Conservation (phyloP, 2,329 filamentous ascomycete genomes). For the Hypoxylon sp. region DNA sequence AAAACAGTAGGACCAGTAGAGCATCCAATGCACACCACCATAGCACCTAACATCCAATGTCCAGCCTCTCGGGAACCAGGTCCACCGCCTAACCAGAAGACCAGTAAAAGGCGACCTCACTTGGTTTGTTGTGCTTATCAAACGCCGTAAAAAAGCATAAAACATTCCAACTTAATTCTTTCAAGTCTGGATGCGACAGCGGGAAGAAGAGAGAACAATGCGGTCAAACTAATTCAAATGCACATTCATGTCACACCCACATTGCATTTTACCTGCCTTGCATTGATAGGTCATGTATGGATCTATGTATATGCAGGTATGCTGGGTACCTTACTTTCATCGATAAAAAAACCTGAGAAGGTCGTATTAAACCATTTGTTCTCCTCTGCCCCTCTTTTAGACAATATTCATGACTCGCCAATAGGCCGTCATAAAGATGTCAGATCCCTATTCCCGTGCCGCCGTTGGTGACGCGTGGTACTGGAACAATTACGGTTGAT, state of each 20-base stretch:
- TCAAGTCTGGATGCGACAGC: too few species aligned
- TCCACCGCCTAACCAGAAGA: too few species aligned
- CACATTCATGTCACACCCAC: too few species aligned
- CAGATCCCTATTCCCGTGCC: conserved; percentile 34
- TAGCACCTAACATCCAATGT: conserved; percentile 23
- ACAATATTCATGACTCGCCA: conserved; percentile 29
- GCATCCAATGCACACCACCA: conserved; percentile 9
- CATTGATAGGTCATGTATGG: too few species aligned
- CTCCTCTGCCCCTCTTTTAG: background rate
- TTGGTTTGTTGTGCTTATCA: too few species aligned
- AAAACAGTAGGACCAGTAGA: conserved; percentile 1
- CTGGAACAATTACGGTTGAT: conserved; percentile 27
- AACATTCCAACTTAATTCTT: too few species aligned
- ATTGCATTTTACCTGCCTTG: too few species aligned
- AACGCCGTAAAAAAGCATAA: too few species aligned
- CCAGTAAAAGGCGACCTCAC: too few species aligned
- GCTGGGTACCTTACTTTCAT: conserved; percentile 3
- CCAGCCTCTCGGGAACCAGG: conserved; percentile 33
- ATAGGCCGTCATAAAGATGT: conserved; percentile 35
- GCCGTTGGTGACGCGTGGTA: conserved; percentile 32
- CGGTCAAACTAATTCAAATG: too few species aligned
- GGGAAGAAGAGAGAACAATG: too few species aligned
- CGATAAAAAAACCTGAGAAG: conserved; percentile 6
- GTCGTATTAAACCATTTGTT: conserved; percentile 26
- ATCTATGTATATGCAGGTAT: background rate